Base-by-base conservation (phyloP, 164 flowering plant species). In the Tetracentron sinense region DNA sequence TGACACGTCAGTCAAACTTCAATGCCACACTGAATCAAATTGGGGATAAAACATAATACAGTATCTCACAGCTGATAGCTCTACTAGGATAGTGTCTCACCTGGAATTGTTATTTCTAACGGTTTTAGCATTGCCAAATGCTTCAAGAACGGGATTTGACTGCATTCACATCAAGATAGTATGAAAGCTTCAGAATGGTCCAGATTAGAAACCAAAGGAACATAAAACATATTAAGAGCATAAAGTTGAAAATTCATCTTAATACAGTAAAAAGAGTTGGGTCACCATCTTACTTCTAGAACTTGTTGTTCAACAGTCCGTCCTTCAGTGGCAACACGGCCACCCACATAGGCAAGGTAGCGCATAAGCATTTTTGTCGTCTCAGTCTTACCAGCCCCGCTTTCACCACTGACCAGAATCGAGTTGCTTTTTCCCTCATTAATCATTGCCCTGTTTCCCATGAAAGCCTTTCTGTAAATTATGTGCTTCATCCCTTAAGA, bases 71-170 rank as follows among this genome's bases (percentile, higher is more conserved):
- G n/a, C n/a, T n/a, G n/a, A 29, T 60, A 28, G 17, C 35, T 54
- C 33, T 15, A 30, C 22, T 23, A 20, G 29, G 44, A 44, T 23
- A 54, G 52, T 65, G 59, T 46, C 80, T 79, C 72, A 86, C 93
- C 96, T 89, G 62, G 93, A 89, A 72, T 89, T 89, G 77, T 87
- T 87, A n/a, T n/a, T n/a, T n/a, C n/a, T n/a, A n/a, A n/a, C n/a
- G n/a, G n/a, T n/a, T n/a, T n/a, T n/a, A n/a, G 96, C 96, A 61
- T 89, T 89, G 65, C 96, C 96, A 78, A 89, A 89, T 58, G 96
- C 96, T 80, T 89, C n/a, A n/a, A n/a, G n/a, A n/a, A n/a, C n/a
- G n/a, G n/a, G n/a, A n/a, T n/a, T n/a, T n/a, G n/a, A n/a, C 96
- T 89, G 83, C 81, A 80, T 29, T 44, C 3, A 65, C 19, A 64